Evolutionary conservation across 306 rosid genomes (phyloP).

Genomic region (Sesbania bispinosa): DNA sequence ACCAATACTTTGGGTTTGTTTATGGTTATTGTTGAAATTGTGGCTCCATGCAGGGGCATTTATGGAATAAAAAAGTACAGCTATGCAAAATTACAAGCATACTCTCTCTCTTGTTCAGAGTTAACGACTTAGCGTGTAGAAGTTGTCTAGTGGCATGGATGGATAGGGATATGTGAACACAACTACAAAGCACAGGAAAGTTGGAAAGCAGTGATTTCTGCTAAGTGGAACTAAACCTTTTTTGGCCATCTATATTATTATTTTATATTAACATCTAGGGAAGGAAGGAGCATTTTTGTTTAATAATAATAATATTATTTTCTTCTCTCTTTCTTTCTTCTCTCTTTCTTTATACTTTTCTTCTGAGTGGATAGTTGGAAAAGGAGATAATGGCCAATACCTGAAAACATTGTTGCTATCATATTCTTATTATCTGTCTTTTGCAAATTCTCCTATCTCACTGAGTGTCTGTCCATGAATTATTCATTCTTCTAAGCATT

Average conservation of each 20-base stretch:
- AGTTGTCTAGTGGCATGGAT: conserved; percentile 56
- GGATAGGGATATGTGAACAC: conserved; percentile 58
- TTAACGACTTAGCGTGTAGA: conserved; percentile 77
- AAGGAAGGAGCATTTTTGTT: neutral
- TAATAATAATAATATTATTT: conserved; percentile 25
- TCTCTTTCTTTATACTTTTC: neutral
- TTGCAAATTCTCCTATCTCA: conserved; percentile 35
- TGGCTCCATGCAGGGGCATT: conserved; percentile 51
- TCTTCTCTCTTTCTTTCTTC: conserved; percentile 8
- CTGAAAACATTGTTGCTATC: conserved; percentile 31
- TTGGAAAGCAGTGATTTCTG: conserved; percentile 50
- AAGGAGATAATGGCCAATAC: conserved; percentile 55
- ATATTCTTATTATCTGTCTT: conserved; percentile 36
- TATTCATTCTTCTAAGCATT: conserved; percentile 2
- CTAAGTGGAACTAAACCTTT: conserved; percentile 55
- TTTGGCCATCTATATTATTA: conserved; percentile 35
- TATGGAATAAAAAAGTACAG: conserved; percentile 38
- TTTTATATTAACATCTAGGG: neutral
- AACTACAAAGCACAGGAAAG: conserved; percentile 30
- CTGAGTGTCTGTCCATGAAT: conserved; percentile 34
- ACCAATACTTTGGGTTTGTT: too few species aligned
- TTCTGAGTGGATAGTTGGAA: conserved; percentile 51
- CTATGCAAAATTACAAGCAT: conserved; percentile 19
- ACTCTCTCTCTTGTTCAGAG: conserved; percentile 38
- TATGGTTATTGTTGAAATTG: conserved; percentile 24